Percentiles rank a stretch among this genome's conserved stretches.
Conservation (phyloP, 768 basidiomycete genomes). For the Phylloporus sp. region DNA sequence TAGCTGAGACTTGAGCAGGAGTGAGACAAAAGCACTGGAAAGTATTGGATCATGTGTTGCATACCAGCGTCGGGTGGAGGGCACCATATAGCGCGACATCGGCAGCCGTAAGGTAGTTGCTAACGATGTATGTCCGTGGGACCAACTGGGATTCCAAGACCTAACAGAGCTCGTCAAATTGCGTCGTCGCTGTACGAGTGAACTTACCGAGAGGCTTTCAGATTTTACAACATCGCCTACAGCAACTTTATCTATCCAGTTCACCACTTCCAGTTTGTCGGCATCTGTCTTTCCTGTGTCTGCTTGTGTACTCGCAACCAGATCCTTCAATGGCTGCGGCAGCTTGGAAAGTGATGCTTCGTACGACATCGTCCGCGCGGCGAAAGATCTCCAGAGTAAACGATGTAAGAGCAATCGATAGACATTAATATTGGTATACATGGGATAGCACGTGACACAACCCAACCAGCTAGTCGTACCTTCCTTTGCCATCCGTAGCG, state of each 20-base stretch:
- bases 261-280: constrained; percentile 57
- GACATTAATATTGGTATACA: constrained; percentile 9
- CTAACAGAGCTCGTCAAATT: constrained; percentile 35
- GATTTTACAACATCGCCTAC: constrained; percentile 44
- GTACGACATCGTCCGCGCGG: constrained; percentile 45
- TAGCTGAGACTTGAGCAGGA: constrained; percentile 52
- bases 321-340: constrained; percentile 45
- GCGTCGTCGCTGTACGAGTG: background rate
- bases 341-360: constrained; percentile 46
- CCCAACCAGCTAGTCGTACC: constrained; percentile 21
- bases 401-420: constrained; percentile 16
- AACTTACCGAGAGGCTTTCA: constrained; percentile 46
- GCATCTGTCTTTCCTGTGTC: constrained; percentile 52
- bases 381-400: constrained; percentile 11
- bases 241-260: constrained; percentile 67
- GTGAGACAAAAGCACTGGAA: constrained; percentile 7
- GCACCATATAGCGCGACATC: constrained; percentile 89
- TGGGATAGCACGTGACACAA: constrained; percentile 27
- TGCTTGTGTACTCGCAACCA: constrained; percentile 40
- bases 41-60: constrained; percentile 21
- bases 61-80: constrained; percentile 77
- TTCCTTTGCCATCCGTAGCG: constrained; percentile 35
- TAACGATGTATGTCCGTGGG: constrained; percentile 80
- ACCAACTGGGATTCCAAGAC: constrained; percentile 65
- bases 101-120: constrained; percentile 80